phyloP scores from a whole-genome alignment of 2,329 filamentous ascomycete genomes.

The Monosporascus ibericus region DNA sequence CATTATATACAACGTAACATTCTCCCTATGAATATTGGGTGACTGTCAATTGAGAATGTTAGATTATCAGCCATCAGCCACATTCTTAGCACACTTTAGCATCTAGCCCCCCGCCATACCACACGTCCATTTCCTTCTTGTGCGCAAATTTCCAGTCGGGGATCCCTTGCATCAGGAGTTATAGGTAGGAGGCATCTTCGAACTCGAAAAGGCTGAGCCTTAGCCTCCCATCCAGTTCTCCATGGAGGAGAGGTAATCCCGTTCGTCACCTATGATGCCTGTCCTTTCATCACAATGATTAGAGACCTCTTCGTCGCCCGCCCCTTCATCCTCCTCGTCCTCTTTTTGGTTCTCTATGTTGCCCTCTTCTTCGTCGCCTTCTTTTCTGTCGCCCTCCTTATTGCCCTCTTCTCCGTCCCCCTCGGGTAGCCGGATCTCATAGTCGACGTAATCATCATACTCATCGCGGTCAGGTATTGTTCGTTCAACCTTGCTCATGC shows the following conservation, averaged over 20 bases:
- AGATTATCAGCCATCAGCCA: too few relatives aligned
- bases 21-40: too few relatives aligned
- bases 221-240: not conserved
- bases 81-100: too few relatives aligned
- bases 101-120: too few relatives aligned
- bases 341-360: not conserved
- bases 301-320: not conserved
- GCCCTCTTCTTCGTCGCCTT: too few relatives aligned
- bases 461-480: not conserved
- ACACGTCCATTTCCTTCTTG: too few relatives aligned
- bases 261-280: not conserved
- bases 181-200: too few relatives aligned
- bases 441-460: not conserved
- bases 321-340: not conserved
- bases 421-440: not conserved
- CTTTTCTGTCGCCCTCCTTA: not conserved
- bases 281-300: not conserved
- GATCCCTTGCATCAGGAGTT: not conserved
- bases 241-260: not conserved
- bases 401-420: not conserved
- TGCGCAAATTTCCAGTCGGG: too few relatives aligned
- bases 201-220: not conserved
- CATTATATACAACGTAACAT: too few relatives aligned
- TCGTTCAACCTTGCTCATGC: too few relatives aligned
- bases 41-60: too few relatives aligned